Base-by-base conservation (phyloP, 768 basidiomycete species). In the Crepidotus variabilis region DNA sequence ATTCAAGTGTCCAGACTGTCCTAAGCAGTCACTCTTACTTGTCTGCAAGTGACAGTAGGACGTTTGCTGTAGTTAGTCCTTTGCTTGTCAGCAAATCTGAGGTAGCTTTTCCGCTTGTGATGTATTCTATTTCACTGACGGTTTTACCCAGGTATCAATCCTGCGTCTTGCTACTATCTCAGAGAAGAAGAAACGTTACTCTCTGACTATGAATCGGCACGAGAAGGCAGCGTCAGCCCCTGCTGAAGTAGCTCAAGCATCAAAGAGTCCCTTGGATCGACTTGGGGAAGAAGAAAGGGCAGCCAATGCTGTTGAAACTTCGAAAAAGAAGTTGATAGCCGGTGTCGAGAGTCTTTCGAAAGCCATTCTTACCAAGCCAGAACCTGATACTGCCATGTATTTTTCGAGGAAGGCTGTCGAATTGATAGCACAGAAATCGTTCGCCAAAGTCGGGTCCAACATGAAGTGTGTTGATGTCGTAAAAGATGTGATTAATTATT, bases 401-500 rank as follows among this genome's bases (percentile, higher is more conserved):
- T 78, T 79, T 60, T 58, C 59, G 24, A 60, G 65, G 46, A 73
- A 66, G 60, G 72, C 75, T 1, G 23, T 52, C n/a, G 52, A 58
- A 1, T 61, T 81, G 35, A 69, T 81, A 48, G 57, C 62, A 9
- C 60, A 65, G 11, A 77, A 78, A 52, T 67, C 73, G 1, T 70
- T 75, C 48, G 57, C 59, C 28, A 60, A 69, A 28, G 65, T 67
- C 13, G 72, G 68, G 5, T 59, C 67, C 14, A 49, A 53, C 14
- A 54, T 58, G 16, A 69, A 60, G 32, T 74, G 67, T 50, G 66
- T 89, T 20, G 86, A 91, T 63, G 76, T 90, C 35, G 79, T 90
- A 6, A 73, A 72, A 43, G 85, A 90, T 60, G 87, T 90, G 20
- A 79, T 87, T 63, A 86, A 90, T 58, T 64, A 77, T 23, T 56